A percentile compares a stretch with the other conserved stretches of the same genome.
Conservation (phyloP, 1,139 yeast genomes). For the Arxiozyma heterogenica region DNA sequence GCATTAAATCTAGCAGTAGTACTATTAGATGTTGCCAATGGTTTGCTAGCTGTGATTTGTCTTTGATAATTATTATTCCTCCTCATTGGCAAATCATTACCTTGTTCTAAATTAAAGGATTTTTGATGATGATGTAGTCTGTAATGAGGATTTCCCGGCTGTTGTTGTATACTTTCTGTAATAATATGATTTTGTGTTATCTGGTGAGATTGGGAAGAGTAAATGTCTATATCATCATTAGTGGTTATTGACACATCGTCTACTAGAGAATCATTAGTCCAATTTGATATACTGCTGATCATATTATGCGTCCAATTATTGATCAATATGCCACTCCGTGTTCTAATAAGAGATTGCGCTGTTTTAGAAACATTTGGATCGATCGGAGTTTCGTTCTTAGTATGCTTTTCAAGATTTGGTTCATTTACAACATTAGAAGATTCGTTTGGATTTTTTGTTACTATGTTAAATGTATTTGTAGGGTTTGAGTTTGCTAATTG, state of each 20-base stretch:
- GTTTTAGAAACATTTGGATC: background rate
- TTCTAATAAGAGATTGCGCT: background rate
- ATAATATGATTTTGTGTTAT: background rate
- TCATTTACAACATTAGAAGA: background rate
- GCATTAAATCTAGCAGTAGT: too few species aligned
- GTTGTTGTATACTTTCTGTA: background rate
- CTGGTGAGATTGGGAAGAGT: background rate
- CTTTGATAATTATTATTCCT: background rate
- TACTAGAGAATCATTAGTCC: conserved; percentile 37
- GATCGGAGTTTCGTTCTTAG: conserved; percentile 21
- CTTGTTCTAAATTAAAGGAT: background rate
- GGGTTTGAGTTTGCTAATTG: background rate
- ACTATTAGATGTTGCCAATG: background rate
- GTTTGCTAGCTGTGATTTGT: background rate
- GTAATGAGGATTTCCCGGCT: background rate
- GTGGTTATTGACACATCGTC: conserved; percentile 12
- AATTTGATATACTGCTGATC: conserved; percentile 53
- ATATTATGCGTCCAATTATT: conserved; percentile 48
- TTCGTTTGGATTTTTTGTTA: background rate
- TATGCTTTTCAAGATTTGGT: background rate
- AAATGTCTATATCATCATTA: background rate
- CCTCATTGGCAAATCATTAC: background rate
- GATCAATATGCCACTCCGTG: conserved; percentile 28
- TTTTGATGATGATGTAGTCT: background rate
- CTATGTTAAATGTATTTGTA: background rate